phyloP scores from a whole-genome alignment of 2,329 filamentous ascomycete species.

The Aspergillus latus region DNA sequence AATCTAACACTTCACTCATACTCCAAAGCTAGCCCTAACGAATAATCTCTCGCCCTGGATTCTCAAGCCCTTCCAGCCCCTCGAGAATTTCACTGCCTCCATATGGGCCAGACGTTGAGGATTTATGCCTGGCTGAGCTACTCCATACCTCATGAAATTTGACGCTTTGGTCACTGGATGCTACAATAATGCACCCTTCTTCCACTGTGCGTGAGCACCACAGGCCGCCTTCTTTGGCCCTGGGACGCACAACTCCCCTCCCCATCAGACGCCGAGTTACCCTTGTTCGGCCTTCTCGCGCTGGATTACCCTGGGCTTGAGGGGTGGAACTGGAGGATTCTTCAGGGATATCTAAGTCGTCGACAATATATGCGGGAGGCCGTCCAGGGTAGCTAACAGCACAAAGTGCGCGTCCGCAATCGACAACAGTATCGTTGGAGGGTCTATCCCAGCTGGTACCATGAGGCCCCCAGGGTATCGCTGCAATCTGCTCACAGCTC shows the following conservation, averaged over 20 bases:
- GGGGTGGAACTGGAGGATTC: constrained; percentile 16
- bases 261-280: constrained; percentile 16
- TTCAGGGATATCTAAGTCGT: constrained; percentile 14
- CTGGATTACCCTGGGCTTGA: constrained; percentile 9
- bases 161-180: constrained; percentile 85
- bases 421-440: constrained; percentile 26
- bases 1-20: neutral
- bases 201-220: constrained; percentile 58
- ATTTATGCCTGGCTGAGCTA: constrained; percentile 57
- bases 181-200: constrained; percentile 86
- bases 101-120: constrained; percentile 60
- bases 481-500: constrained; percentile 78
- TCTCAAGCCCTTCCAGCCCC: constrained; percentile 73
- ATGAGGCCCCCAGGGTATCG: constrained; percentile 76
- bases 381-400: constrained; percentile 80
- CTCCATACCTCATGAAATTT: constrained; percentile 96
- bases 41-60: constrained; percentile 58
- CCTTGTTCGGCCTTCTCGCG: constrained; percentile 4
- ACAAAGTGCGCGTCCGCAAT: constrained; percentile 65
- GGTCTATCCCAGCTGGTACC: constrained; percentile 31
- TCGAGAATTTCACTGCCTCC: constrained; percentile 86
- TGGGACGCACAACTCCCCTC: constrained; percentile 29
- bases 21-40: constrained; percentile 48
- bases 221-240: constrained; percentile 53
- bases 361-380: constrained; percentile 40